phyloP scores from a whole-genome alignment of 177 flowering plant species.

The Tripterygium wilfordii region DNA sequence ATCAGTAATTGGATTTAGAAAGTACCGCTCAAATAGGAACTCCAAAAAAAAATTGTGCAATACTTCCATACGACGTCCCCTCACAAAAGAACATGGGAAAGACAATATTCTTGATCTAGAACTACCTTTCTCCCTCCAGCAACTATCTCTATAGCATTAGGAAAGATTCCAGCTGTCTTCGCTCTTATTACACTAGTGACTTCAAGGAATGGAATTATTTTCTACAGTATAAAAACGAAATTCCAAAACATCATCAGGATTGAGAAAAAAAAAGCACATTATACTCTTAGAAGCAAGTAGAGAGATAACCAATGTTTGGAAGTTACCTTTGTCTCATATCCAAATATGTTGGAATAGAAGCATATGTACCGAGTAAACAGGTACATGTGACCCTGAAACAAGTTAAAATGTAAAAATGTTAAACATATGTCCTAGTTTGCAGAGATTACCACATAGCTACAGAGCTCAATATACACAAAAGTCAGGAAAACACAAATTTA shows the following conservation, averaged over 20 bases:
- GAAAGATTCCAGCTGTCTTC: slow-evolving; percentile 90
- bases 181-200: slow-evolving; percentile 83
- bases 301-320: slow-evolving; percentile 6
- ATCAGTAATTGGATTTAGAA: slow-evolving; percentile 11
- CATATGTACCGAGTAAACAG: slow-evolving; percentile 73
- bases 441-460: too few relatives aligned
- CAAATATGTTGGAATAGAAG: slow-evolving; percentile 97
- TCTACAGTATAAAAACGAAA: slow-evolving; percentile 42
- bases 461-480: too few relatives aligned
- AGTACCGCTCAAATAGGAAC: too few relatives aligned
- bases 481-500: too few relatives aligned
- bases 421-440: too few relatives aligned
- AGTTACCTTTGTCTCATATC: slow-evolving; percentile 95
- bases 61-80: too few relatives aligned
- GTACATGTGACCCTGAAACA: slow-evolving; percentile 95
- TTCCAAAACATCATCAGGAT: slow-evolving; percentile 5
- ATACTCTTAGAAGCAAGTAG: not conserved
- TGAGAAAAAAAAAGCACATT: not conserved
- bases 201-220: slow-evolving; percentile 70
- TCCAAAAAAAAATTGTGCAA: too few relatives aligned
- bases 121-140: slow-evolving; percentile 73
- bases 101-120: not conserved
- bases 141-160: slow-evolving; percentile 90
- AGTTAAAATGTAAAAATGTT: not conserved
- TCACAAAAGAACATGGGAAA: too few relatives aligned